Evolutionary conservation across 805 yeast species (phyloP).

Genomic region (Sungouiella blattae): DNA sequence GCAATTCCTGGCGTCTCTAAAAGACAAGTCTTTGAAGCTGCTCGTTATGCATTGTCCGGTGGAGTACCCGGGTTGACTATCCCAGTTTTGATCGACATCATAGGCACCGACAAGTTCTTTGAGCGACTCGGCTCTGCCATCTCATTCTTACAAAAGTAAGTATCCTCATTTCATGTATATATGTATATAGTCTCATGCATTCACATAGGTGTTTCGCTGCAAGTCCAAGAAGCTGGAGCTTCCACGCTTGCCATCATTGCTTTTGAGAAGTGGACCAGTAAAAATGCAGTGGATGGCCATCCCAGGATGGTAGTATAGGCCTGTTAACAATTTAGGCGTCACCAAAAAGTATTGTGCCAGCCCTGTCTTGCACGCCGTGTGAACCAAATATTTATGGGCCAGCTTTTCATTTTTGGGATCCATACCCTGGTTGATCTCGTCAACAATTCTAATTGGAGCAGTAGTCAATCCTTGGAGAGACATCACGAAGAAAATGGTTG

Average conservation of each 20-base stretch:
- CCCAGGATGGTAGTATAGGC: conserved; percentile 67
- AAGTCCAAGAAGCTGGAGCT: conserved; percentile 33
- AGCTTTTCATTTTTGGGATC: conserved; percentile 87
- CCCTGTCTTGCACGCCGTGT: conserved; percentile 61
- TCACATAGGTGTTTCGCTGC: conserved; percentile 9
- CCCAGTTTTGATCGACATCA: conserved; percentile 50
- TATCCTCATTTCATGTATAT: not conserved
- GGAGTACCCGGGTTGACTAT: conserved; percentile 67
- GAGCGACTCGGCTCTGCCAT: conserved; percentile 11
- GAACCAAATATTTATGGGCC: conserved; percentile 82
- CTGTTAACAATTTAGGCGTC: conserved; percentile 85
- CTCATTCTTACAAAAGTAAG: not conserved
- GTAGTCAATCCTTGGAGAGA: conserved; percentile 83
- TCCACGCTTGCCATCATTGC: conserved; percentile 3
- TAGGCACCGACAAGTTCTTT: conserved; percentile 38
- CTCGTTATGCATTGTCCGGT: conserved; percentile 70
- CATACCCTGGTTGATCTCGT: conserved; percentile 99
- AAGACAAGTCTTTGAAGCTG: conserved; percentile 49
- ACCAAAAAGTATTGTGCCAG: conserved; percentile 84
- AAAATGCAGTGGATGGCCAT: conserved; percentile 84
- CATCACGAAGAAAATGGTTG: conserved; percentile 86
- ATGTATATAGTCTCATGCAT: not conserved
- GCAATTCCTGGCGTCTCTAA: conserved; percentile 15
- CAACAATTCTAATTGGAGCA: conserved; percentile 93
- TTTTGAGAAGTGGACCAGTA: conserved; percentile 30